A percentile compares a stretch with the other conserved stretches of the same genome.
Evolutionary conservation across 805 yeast species (phyloP).

Genomic region (Kuraishia floccosa): DNA sequence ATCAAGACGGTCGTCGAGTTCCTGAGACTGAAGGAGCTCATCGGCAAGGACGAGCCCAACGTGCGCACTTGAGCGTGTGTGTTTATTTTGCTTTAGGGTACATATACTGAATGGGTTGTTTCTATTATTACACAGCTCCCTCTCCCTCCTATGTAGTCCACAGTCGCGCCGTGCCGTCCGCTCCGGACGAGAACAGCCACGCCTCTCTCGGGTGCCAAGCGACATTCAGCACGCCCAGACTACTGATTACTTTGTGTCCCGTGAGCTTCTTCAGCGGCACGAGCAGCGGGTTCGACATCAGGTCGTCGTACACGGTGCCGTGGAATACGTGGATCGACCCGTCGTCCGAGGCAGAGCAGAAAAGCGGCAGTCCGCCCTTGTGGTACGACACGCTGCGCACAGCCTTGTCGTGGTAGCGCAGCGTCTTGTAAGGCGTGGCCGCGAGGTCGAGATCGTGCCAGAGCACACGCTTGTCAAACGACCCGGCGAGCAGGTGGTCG

Average conservation of each 20-base stretch:
- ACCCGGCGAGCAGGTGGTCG: conserved; percentile 84
- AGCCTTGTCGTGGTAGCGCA: conserved; percentile 91
- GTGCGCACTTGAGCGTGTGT: conserved; percentile 52
- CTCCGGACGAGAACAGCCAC: conserved; percentile 96
- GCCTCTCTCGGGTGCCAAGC: conserved; percentile 98
- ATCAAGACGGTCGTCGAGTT: conserved; percentile 53
- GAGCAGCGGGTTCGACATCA: conserved; percentile 88
- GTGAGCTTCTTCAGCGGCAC: conserved; percentile 91
- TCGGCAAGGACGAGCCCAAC: conserved; percentile 81
- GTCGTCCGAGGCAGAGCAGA: conserved; percentile 93
- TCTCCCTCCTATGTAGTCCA: conserved; percentile 66
- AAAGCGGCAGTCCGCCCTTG: conserved; percentile 73
- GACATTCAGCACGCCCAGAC: conserved; percentile 78
- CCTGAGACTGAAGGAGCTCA: conserved; percentile 57
- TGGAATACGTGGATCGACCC: conserved; percentile 92
- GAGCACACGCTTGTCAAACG: conserved; percentile 87
- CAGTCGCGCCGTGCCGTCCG: conserved; percentile 88
- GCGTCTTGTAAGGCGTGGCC: conserved; percentile 85
- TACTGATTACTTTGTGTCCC: conserved; percentile 74
- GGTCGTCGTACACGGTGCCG: conserved; percentile 90
- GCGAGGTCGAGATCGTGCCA: conserved; percentile 96
- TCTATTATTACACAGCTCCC: neutral
- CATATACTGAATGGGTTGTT: neutral
- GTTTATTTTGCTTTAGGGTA: neutral
- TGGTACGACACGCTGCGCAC: conserved; percentile 86